These are phyloP conservation scores for Ogataea siamensis DNA, from an alignment of 805 yeast species.

Conservation along the genomic window DNA sequence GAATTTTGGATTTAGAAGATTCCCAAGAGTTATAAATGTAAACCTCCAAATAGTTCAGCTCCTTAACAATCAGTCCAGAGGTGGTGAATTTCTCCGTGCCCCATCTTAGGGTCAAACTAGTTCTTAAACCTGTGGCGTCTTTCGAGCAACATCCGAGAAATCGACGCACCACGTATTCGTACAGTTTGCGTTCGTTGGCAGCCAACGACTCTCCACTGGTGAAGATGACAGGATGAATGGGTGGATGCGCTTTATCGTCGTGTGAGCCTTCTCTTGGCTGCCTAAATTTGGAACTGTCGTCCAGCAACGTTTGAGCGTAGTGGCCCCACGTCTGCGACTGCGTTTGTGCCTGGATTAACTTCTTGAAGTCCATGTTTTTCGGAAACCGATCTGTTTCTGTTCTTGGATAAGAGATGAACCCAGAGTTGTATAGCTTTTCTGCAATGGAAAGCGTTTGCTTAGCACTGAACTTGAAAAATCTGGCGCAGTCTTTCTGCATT, in stretches of 20 bases:
- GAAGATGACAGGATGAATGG: conserved; percentile 80
- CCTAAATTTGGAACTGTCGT: conserved; percentile 44
- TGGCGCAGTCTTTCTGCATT: conserved; percentile 81
- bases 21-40: conserved; percentile 82
- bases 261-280: conserved; percentile 77
- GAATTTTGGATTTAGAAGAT: conserved; percentile 54
- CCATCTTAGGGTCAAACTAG: conserved; percentile 69
- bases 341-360: conserved; percentile 59
- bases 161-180: conserved; percentile 81
- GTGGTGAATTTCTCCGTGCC: conserved; percentile 71
- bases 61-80: conserved; percentile 71
- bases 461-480: conserved; percentile 71
- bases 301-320: conserved; percentile 52
- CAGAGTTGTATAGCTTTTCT: conserved; percentile 79
- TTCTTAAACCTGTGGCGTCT: conserved; percentile 79
- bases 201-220: conserved; percentile 31
- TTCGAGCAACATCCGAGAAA: conserved; percentile 89
- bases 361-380: conserved; percentile 63
- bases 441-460: conserved; percentile 76
- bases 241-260: conserved; percentile 97
- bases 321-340: conserved; percentile 63
- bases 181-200: conserved; percentile 63
- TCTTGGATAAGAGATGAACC: conserved; percentile 92
- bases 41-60: conserved; percentile 75
- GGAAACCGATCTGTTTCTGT: conserved; percentile 95